Percentiles rank a stretch among this genome's conserved stretches.
Conservation (phyloP, 2,329 filamentous ascomycete genomes). For the Pestalotiopsis sp. region DNA sequence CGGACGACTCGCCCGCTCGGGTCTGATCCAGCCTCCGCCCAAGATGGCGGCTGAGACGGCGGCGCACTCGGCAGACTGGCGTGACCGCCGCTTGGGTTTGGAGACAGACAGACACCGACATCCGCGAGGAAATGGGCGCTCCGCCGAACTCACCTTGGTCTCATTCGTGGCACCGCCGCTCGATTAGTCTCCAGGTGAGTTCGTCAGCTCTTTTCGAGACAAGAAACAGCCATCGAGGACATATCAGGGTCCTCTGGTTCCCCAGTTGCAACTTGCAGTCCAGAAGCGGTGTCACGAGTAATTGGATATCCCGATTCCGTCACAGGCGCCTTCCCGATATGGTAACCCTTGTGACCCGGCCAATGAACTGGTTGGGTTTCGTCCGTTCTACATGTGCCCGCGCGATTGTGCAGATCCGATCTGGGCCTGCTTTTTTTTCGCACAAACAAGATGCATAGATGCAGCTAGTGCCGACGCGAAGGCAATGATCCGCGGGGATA, state of each 20-base stretch:
- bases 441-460: background rate
- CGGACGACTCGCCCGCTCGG: background rate
- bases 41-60: background rate
- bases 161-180: background rate
- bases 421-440: background rate
- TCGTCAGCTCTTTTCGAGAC: background rate
- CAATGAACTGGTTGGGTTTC: background rate
- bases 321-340: background rate
- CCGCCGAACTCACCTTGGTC: background rate
- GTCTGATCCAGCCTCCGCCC: background rate
- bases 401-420: background rate
- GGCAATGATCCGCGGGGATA: conserved; percentile 2
- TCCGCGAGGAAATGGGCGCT: background rate
- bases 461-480: background rate
- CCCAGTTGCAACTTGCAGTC: no score
- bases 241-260: no score
- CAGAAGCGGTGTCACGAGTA: no score
- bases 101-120: background rate
- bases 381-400: background rate
- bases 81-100: background rate
- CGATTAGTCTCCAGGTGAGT: background rate
- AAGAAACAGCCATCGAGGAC: background rate
- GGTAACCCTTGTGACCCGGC: background rate
- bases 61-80: background rate
- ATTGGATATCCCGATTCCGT: background rate